These are phyloP conservation scores for Tolypocladium cylindrosporum DNA, from an alignment of 2,329 filamentous ascomycete genomes.

Conservation along the genomic window DNA sequence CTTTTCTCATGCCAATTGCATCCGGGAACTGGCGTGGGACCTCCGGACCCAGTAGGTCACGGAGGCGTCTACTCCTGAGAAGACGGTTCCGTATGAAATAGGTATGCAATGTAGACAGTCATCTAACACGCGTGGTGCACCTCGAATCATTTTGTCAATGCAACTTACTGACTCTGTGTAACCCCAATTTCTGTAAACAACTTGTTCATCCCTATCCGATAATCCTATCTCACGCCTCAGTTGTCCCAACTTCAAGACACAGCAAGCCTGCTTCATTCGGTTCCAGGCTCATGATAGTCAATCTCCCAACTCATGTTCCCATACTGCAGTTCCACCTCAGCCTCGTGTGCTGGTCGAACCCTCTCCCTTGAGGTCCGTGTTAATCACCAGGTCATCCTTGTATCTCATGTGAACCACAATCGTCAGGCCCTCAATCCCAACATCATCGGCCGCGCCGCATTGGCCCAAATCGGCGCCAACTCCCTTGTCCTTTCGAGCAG, in stretches of 20 bases:
- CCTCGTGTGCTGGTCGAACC: neutral
- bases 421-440: constrained; percentile 37
- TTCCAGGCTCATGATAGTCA: neutral
- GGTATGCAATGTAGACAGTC: too few species aligned
- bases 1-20: neutral
- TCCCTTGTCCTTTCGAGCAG: constrained; percentile 8
- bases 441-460: constrained; percentile 18
- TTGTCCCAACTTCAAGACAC: neutral
- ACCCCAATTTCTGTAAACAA: neutral
- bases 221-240: neutral
- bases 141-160: neutral
- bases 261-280: neutral
- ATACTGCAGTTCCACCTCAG: neutral
- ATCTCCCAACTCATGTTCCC: neutral
- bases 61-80: too few species aligned
- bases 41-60: too few species aligned
- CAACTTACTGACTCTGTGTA: neutral
- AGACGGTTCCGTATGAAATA: too few species aligned
- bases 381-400: constrained; percentile 41
- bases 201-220: neutral
- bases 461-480: constrained; percentile 8
- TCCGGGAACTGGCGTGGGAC: too few species aligned
- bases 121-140: neutral
- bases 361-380: constrained; percentile 29
- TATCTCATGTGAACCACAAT: constrained; percentile 39